Base-by-base conservation (phyloP, 345 rosid genomes). In the Populus ilicifolia region DNA sequence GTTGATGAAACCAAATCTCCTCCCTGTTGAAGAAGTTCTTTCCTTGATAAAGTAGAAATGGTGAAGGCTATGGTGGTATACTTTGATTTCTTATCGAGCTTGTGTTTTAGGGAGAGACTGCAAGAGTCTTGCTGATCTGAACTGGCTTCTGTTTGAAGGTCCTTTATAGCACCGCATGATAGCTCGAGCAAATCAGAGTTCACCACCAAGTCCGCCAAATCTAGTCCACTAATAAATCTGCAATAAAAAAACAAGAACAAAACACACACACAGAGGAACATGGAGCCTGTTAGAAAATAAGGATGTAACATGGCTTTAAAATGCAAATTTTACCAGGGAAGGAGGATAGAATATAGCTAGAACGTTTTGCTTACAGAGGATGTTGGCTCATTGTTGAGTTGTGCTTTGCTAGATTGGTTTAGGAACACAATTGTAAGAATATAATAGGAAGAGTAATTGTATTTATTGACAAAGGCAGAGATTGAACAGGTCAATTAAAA, bases 171-270 rank as follows among this genome's bases (percentile, higher is more conserved):
- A 10, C 0, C 70, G 88, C 87, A 88, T 18, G 92, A 82, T 27
- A 21, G 39, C 2, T 54, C 43, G 68, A 90, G 80, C 38, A 92
- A 72, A 70, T 76, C 89, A 7, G 97, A 89, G 80, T 81, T 83
- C 77, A 86, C 80, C 79, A 75, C 77, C 25, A 90, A 81, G 77
- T 81, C 88, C 50, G 88, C 91, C 66, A 84, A 80, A 54, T 82
- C 88, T 20, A 72, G 33, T 5, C 89, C 83, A 44, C 81, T 73
- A 83, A 80, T 78, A 41, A 71, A 83, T 72, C 90, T 85, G 89
- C 44, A 33, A 33, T 33, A 33, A 33, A 33, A 83, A 83, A 38
- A 25, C 54, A 56, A 65, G 11, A 44, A 18, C 29, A 44, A 36
- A 36, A 27, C 75, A 13, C 10, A 17, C 17, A 65, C 56, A 10